Base-by-base conservation (phyloP, 257 asterid species). In the Fraxinus anomala region DNA sequence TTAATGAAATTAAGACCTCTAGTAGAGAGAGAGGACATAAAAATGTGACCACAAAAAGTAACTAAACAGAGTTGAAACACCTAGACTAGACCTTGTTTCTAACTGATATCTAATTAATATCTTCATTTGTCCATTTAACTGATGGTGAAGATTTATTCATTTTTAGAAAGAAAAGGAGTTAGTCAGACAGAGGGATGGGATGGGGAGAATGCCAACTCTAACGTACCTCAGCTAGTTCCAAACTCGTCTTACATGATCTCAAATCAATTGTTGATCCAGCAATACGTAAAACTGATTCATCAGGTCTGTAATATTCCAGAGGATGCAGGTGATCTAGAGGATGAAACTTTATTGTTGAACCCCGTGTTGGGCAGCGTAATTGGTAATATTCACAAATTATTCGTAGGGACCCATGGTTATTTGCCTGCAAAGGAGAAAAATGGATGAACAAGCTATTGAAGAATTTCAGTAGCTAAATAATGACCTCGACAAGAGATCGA, bases 261-360 rank as follows among this genome's bases (percentile, higher is more conserved):
- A 96, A 81, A 84, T 93, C 96, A 81, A 93, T 91, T 73, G 88
- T 86, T 65, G 97, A 92, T 72, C 98, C 99, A 77, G 92, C 90
- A 89, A 93, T 37, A 36, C 82, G 89, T 77, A 93, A 80, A 75
- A 88, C 83, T 74, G 89, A 80, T 84, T 92, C 99, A 61, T 91
- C 96, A 47, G 90, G 91, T 85, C 99, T 90, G 74, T 88, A 88
- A 86, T 92, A 96, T 82, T 92, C 96, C 66, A 93, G 75, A 74
- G 98, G 97, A 82, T 96, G 96, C 81, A 96, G 85, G 86, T 96
- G 98, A 75, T 93, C 99, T 87, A 96, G 77, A 34, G 98, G 98
- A 76, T 92, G 96, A 83, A 96, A 93, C 81, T 79, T 92, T 76
- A 92, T 83, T 33, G 92, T 85, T 79, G 96, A 93, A 80, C 98